Evolutionary conservation across 148 eudicot genomes (phyloP), one percentile per base, ranked within the genome.

Genomic region (Vaccinium macrocarpon): DNA sequence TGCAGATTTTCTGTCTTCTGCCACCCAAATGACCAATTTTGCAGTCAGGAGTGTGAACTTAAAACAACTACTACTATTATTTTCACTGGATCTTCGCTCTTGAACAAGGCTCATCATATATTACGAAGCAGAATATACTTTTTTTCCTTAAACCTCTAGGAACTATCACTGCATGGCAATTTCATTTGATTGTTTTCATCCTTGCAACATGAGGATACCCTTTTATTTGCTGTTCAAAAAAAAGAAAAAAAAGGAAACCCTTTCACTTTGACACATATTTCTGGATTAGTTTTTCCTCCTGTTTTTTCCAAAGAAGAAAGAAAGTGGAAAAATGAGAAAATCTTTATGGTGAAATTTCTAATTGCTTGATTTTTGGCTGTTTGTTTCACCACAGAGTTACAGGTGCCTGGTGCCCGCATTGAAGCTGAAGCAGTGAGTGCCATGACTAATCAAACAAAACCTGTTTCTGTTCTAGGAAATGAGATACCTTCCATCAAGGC

Each of bases 301-400:
- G 8, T 75, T 75, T n/a, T n/a, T n/a, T 49, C 23, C 25, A 19
- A 49, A 12, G 27, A 46, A 46, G 29, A 76, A n/a, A 25, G 78
- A 74, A 49, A 49, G 6, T 10, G 48, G 79, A 48, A 49, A 21
- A 48, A 18, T 4, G 7, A 10, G 32, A 12, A n/a, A 2, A 21
- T 77, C 12, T 18, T 14, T 15, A 51, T 19, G 50, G 49, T 70
- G 50, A 16, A 32, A 32, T 71, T 25, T 82, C 32, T 73, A 2
- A 49, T 27, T 29, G 42, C 35, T 50, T 53, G 68, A 48, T 25
- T 35, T 64, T 64, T 53, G 5, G 13, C 68, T 49, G 42, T 64
- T 75, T 29, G 16, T 35, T 82, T 84, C 42, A 29, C 72, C 91
- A 95, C 91, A 95, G 98, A 93, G n/a, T 82, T 93, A 74, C 84